phyloP scores from a whole-genome alignment of 1,284 basidiomycete species.

The Cryptococcus sp. region DNA sequence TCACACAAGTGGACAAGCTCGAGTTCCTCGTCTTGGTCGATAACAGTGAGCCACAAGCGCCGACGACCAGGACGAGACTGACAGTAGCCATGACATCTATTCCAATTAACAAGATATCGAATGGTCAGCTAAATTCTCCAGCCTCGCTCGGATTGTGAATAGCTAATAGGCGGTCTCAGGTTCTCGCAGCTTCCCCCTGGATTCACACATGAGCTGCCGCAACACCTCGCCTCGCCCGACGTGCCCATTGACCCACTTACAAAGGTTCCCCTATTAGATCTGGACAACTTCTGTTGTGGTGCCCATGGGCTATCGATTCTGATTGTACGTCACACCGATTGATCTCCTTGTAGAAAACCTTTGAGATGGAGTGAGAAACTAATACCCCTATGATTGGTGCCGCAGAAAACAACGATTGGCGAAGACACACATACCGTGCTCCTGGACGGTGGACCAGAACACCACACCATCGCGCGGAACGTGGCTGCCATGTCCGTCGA shows the following conservation, averaged over 20 bases:
- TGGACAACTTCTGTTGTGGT: constrained; percentile 77
- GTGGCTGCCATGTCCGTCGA: constrained; percentile 63
- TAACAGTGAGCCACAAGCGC: constrained; percentile 29
- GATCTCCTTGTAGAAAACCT: neutral
- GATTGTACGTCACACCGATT: constrained; percentile 61
- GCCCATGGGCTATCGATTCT: constrained; percentile 79
- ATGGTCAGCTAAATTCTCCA: constrained; percentile 13
- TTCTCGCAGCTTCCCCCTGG: constrained; percentile 60
- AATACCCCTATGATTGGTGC: constrained; percentile 1
- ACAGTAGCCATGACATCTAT: no score
- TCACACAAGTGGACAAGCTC: constrained; percentile 42
- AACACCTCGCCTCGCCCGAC: constrained; percentile 61
- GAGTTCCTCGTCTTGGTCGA: constrained; percentile 46
- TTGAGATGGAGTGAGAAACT: no score
- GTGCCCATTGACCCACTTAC: constrained; percentile 61
- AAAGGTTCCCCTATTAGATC: constrained; percentile 67
- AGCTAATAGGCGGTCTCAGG: neutral
- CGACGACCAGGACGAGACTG: no score
- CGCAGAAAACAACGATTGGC: constrained; percentile 50
- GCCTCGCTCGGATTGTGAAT: neutral
- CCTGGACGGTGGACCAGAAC: constrained; percentile 80
- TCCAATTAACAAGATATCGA: constrained; percentile 19
- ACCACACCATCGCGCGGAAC: constrained; percentile 69
- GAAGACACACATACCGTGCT: constrained; percentile 61
- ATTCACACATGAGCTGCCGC: constrained; percentile 69